A percentile compares a stretch with the other conserved stretches of the same genome.
Evolutionary conservation across 1,284 basidiomycete species (phyloP).

Genomic region (Ustilago lituana): DNA sequence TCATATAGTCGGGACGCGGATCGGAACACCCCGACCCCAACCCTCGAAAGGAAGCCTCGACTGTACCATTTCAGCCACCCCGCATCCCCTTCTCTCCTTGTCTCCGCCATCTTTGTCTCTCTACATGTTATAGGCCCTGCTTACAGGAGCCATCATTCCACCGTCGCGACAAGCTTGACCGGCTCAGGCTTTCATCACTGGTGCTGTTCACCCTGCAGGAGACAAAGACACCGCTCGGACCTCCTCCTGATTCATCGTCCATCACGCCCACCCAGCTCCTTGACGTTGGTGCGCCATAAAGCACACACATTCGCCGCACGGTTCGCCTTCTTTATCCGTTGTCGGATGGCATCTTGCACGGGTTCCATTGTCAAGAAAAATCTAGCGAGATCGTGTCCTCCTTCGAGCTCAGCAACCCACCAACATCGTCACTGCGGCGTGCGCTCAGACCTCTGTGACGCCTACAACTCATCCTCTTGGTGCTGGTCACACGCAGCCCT

Average conservation of each 20-base stretch:
- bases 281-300: neutral
- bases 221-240: constrained; percentile 8
- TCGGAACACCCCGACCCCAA: neutral
- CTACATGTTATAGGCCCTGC: too few species aligned
- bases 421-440: neutral
- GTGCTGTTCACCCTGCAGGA: neutral
- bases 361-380: neutral
- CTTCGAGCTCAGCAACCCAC: neutral
- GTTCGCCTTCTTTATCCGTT: neutral
- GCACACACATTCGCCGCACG: neutral
- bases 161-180: too few species aligned
- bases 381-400: neutral
- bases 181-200: constrained; percentile 4
- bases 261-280: neutral
- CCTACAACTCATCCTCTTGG: neutral
- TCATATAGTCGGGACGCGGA: constrained; percentile 11
- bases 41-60: too few species aligned
- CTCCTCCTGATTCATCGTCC: neutral
- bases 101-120: neutral
- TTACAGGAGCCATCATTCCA: too few species aligned
- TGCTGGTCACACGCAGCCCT: constrained; percentile 2
- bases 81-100: too few species aligned
- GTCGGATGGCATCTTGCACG: neutral
- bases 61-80: neutral
- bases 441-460: constrained; percentile 4